Evolutionary conservation across 1,284 basidiomycete genomes (phyloP).

Genomic region (Ustilago trichophora): DNA sequence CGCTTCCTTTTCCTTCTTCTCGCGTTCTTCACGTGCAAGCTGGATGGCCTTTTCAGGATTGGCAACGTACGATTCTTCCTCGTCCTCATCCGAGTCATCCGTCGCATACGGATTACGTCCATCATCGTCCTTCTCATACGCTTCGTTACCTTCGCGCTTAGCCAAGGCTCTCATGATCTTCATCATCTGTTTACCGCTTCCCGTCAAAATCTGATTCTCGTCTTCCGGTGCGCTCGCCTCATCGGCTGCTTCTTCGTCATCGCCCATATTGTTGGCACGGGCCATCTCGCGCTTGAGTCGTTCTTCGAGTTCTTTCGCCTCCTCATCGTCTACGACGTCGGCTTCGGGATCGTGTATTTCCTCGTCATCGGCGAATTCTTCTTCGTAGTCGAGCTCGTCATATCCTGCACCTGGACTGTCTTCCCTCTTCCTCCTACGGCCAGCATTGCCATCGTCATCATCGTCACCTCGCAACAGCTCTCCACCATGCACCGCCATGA

Average conservation of each 20-base stretch:
- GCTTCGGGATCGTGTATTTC: slow-evolving; percentile 48
- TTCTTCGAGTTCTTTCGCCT: slow-evolving; percentile 63
- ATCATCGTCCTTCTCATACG: slow-evolving; percentile 64
- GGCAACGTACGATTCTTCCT: slow-evolving; percentile 59
- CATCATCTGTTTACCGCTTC: slow-evolving; percentile 65
- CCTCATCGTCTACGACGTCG: slow-evolving; percentile 56
- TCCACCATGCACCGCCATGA: slow-evolving; percentile 50
- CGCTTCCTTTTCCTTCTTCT: slow-evolving; percentile 47
- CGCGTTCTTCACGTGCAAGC: slow-evolving; percentile 62
- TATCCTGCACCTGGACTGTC: slow-evolving; percentile 46
- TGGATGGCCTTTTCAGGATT: slow-evolving; percentile 65
- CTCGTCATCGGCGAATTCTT: slow-evolving; percentile 65
- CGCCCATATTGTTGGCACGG: slow-evolving; percentile 56
- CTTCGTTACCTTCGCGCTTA: slow-evolving; percentile 60
- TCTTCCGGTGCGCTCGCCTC: slow-evolving; percentile 45
- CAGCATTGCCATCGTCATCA: slow-evolving; percentile 32
- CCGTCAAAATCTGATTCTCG: slow-evolving; percentile 58
- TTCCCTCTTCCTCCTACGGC: slow-evolving; percentile 30
- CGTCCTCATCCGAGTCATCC: slow-evolving; percentile 62
- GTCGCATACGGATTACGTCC: slow-evolving; percentile 61
- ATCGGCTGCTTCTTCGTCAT: slow-evolving; percentile 49
- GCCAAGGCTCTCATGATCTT: slow-evolving; percentile 65
- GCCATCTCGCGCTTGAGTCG: slow-evolving; percentile 65
- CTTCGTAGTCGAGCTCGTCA: slow-evolving; percentile 64
- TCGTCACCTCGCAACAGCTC: slow-evolving; percentile 48